Evolutionary conservation across 306 rosid genomes (phyloP).

Genomic region (Malus sylvestris): DNA sequence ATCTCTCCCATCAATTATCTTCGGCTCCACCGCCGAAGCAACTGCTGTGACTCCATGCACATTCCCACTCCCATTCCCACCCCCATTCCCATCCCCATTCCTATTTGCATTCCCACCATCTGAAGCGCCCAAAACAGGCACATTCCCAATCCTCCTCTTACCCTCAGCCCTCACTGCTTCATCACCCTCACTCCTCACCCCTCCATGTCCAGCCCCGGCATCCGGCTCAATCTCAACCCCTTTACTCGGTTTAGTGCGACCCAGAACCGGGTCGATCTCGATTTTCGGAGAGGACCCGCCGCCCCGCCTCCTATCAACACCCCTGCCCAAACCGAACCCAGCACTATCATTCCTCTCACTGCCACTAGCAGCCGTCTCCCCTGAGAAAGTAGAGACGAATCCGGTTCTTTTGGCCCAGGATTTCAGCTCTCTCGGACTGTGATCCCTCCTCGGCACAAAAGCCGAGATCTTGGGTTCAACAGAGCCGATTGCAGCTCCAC

Average conservation of each 20-base stretch:
- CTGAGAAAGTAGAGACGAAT: constrained; percentile 71
- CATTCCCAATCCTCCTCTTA: constrained; percentile 32
- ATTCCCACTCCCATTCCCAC: constrained; percentile 23
- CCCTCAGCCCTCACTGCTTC: constrained; percentile 23
- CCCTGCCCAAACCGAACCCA: constrained; percentile 47
- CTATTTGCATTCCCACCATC: constrained; percentile 2
- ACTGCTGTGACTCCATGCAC: constrained; percentile 35
- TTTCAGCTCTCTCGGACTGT: constrained; percentile 66
- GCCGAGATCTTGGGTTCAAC: constrained; percentile 41
- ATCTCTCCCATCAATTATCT: constrained; percentile 27
- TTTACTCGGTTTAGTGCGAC: constrained; percentile 42
- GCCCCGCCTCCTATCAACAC: constrained; percentile 29
- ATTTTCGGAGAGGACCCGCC: constrained; percentile 72
- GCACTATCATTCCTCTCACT: constrained; percentile 44
- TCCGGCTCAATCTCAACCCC: constrained; percentile 56
- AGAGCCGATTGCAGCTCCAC: constrained; percentile 24
- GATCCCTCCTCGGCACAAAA: constrained; percentile 58
- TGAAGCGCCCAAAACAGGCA: constrained; percentile 22
- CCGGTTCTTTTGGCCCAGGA: constrained; percentile 94
- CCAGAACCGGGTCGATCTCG: constrained; percentile 78
- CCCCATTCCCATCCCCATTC: constrained; percentile 16
- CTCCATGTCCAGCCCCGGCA: constrained; percentile 31
- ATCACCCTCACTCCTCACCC: constrained; percentile 30
- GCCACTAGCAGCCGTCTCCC: constrained; percentile 50
- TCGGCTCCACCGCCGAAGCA: constrained; percentile 31